Evolutionary conservation across 441 rosid genomes (phyloP), one percentile per base, ranked within the genome.

Genomic region (Populus tomentosa): DNA sequence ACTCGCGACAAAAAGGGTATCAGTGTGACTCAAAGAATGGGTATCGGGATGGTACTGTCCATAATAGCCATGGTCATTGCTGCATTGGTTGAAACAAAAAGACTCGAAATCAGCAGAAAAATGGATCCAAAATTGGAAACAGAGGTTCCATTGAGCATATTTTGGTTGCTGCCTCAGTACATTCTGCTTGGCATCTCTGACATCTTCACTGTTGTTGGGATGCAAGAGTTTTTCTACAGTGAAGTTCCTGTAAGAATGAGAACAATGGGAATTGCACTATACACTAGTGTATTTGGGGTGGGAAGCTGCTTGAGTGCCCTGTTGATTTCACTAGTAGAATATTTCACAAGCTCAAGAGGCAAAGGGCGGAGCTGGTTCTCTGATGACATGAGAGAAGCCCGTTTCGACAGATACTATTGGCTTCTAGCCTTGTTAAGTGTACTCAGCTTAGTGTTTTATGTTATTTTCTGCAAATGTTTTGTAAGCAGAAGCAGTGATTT

Each of bases 171-270:
- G 10, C 98, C 99, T 3, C 99, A 95, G 56, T 93, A 95, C 87
- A 82, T 95, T 69, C 78, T 95, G 14, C 33, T 93, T 35, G 99
- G 99, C 3, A 83, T 93, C 35, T 88, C 98, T 8, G 99, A 95
- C 77, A 90, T 95, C 50, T 95, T 95, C 78, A 95, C 98, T 0
- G 99, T 95, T 30, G 94, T 95, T 21, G 98, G 98, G 10, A 92
- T 93, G 99, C 98, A 95, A 79, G 98, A 95, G 84, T 95, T 93
- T 81, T 95, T 95, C 81, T 92, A 93, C 81, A 84, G 86, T 30
- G 96, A 95, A 80, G 98, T 93, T 21, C 99, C 99, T 1, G 84
- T 82, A 0, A 84, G 87, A 72, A 95, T 95, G 99, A 83, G 90
- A 77, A 91, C 98, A 0, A 90, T 93, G 97, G 99, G 95, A 6